A percentile compares a stretch with the other conserved stretches of the same genome.
Evolutionary conservation across 2,329 filamentous ascomycete genomes (phyloP).

Genomic region (Curvularia eragrostidis): DNA sequence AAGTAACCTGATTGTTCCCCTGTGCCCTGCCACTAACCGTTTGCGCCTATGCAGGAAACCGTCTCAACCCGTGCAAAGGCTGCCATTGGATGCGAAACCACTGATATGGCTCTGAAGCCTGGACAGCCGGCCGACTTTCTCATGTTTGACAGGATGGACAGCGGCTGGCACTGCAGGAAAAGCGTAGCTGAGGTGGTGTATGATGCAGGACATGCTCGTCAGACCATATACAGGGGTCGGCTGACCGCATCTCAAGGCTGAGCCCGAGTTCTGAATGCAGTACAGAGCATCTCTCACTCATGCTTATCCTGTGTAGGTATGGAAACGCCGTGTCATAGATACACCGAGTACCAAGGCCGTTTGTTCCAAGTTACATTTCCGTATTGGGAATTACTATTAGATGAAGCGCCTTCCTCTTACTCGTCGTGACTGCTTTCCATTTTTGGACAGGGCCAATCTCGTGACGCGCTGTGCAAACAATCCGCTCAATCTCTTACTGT

Average conservation of each 20-base stretch:
- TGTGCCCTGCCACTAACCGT: slow-evolving; percentile 21
- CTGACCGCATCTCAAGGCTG: slow-evolving; percentile 19
- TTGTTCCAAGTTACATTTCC: not conserved
- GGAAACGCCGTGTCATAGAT: not conserved
- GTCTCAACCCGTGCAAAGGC: slow-evolving; percentile 55
- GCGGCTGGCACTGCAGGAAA: slow-evolving; percentile 52
- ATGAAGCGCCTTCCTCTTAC: not conserved
- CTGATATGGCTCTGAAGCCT: slow-evolving; percentile 38
- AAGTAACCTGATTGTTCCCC: slow-evolving; percentile 35
- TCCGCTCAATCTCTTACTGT: not conserved
- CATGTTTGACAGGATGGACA: slow-evolving; percentile 48
- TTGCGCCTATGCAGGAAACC: slow-evolving; percentile 51
- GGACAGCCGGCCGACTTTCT: slow-evolving; percentile 54
- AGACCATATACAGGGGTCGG: slow-evolving; percentile 40
- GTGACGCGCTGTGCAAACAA: slow-evolving; percentile 12
- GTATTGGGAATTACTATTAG: not conserved
- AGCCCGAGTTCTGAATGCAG: not conserved
- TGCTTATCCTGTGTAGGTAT: not conserved
- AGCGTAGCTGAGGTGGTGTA: slow-evolving; percentile 55
- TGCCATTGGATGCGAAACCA: slow-evolving; percentile 50
- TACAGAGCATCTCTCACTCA: not conserved
- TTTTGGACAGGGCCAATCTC: slow-evolving; percentile 3
- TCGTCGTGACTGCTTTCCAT: slow-evolving; percentile 11
- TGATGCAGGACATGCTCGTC: slow-evolving; percentile 47
- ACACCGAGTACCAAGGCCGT: not conserved